Evolutionary conservation across 305 asterid species (phyloP).

Genomic region (Fraxinus greggii): DNA sequence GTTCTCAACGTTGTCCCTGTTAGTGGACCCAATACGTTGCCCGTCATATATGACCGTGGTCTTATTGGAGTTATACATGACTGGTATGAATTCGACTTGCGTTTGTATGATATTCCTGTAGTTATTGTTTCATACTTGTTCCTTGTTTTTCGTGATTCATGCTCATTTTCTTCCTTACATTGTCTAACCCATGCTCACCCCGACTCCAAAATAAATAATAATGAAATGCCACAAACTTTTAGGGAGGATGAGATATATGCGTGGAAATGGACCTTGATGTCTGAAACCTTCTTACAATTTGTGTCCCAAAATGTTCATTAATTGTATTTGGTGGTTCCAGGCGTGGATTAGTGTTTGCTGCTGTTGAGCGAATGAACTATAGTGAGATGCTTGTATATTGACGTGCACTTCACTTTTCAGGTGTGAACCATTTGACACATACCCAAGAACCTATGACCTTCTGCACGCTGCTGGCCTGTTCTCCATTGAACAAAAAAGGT

Average conservation of each 20-base stretch:
- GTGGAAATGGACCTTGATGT: constrained; percentile 1
- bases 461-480: constrained; percentile 86
- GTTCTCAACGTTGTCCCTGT: constrained; percentile 85
- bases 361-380: background rate
- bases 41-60: constrained; percentile 91
- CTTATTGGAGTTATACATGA: constrained; percentile 91
- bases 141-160: background rate
- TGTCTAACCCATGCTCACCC: background rate
- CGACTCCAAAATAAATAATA: background rate
- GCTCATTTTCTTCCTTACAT: background rate
- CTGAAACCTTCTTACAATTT: background rate
- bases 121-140: background rate
- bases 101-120: background rate
- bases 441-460: constrained; percentile 87
- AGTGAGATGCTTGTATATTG: background rate
- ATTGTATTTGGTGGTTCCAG: background rate
- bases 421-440: constrained; percentile 92
- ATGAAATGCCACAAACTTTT: background rate
- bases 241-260: background rate
- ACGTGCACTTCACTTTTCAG: constrained; percentile 36
- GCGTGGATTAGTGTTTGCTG: background rate
- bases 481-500: constrained; percentile 68
- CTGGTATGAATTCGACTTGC: constrained; percentile 51
- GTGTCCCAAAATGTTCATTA: background rate
- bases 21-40: constrained; percentile 87